Evolutionary conservation across 2,329 filamentous ascomycete genomes (phyloP), one percentile per base, ranked within the genome.

Genomic region (Phaeosphaeria sp.): DNA sequence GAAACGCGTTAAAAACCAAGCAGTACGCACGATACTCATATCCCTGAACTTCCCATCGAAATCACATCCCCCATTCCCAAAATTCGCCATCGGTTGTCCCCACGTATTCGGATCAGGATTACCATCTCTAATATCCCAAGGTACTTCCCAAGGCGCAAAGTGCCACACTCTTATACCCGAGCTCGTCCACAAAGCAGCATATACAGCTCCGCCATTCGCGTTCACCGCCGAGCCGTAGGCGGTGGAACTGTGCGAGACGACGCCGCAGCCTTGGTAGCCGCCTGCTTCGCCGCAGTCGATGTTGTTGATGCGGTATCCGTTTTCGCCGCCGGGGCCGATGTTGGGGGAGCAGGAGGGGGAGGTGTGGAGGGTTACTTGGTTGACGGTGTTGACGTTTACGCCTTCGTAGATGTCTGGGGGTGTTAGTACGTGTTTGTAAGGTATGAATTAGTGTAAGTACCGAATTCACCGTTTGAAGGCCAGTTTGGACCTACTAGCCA

Each of bases 121-220:
- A 1, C 75, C 76, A 43, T 56, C 70, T 11, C 65, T 65, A 57
- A 83, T 79, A 51, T 82, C 80, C 2, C 60, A 59, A 0, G 81
- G 81, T 0, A 83, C 75, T n/a, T 71, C 62, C 20, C 67, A 59
- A 4, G 74, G 63, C 0, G 79, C 69, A 59, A 79, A 82, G 56
- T 79, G 79, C 81, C 81, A 84, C n/a, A 83, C 74, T 52, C 78
- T 76, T 65, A 83, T 78, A 2, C 71, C 77, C 5, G 76, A 72
- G 21, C 66, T 64, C 0, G 75, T 80, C 72, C 80, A 80, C 15
- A 78, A 71, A 3, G 76, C 70, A 9, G 77, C 79, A 53, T 80
- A 82, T 0, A 81, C 76, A 25, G 79, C 80, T 39, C 80, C 80
- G 9, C 77, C 78, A 21, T 73, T 75, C 17, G 68, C 68, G 48